Conservation (phyloP, 495 filamentous ascomycete genomes). For the Xylaria nigripes region DNA sequence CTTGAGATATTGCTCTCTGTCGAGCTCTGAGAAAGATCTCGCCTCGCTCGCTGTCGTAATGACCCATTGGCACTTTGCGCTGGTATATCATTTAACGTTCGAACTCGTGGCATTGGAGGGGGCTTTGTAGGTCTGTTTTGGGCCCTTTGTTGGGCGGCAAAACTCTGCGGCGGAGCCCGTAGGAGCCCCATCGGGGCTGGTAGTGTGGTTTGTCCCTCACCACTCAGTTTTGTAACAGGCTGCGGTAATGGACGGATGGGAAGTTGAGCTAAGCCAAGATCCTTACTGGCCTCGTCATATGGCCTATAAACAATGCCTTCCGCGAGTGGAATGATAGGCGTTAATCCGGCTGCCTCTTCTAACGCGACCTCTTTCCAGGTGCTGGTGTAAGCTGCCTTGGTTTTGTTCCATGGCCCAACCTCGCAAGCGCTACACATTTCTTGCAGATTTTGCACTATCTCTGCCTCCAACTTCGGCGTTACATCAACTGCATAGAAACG, state of each 20-base stretch:
- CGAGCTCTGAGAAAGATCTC: constrained; percentile 17
- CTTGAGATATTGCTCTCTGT: constrained; percentile 14
- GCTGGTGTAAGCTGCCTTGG: constrained; percentile 42
- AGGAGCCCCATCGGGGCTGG: constrained; percentile 29
- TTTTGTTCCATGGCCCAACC: constrained; percentile 42
- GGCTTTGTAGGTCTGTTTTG: constrained; percentile 30
- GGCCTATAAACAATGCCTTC: constrained; percentile 60
- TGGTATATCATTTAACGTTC: constrained; percentile 16
- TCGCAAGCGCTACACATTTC: constrained; percentile 37
- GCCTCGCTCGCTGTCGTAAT: constrained; percentile 23
- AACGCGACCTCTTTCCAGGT: constrained; percentile 60
- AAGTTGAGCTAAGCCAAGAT: constrained; percentile 19
- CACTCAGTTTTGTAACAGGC: constrained; percentile 16
- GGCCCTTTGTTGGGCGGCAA: constrained; percentile 52
- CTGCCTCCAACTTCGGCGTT: constrained; percentile 17
- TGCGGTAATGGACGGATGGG: constrained; percentile 19
- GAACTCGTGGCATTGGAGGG: constrained; percentile 15
- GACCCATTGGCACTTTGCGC: constrained; percentile 22
- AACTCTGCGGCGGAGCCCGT: constrained; percentile 45
- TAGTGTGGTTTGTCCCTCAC: constrained; percentile 25
- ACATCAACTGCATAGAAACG: constrained; percentile 34
- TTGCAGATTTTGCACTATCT: constrained; percentile 30
- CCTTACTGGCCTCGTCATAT: constrained; percentile 36
- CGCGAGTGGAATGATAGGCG: constrained; percentile 60
- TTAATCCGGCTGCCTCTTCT: constrained; percentile 62